A percentile compares a stretch with the other conserved stretches of the same genome.
Conservation (phyloP, 495 filamentous ascomycete genomes). For the Peziza echinospora region DNA sequence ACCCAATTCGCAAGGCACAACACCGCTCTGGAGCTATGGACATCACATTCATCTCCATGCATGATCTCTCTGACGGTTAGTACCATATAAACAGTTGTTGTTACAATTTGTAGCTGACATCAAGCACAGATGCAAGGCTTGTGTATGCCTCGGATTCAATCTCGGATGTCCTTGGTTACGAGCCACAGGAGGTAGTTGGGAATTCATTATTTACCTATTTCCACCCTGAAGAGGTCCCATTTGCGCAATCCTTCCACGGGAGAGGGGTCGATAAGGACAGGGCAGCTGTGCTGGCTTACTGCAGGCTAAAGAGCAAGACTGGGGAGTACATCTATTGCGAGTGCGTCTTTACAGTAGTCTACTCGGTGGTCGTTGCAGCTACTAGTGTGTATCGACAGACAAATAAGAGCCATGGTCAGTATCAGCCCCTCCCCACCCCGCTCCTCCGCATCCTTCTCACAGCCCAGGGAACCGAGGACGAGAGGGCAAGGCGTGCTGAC, state of each 20-base stretch:
- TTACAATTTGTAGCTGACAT: conserved; percentile 10
- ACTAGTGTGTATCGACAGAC: conserved; percentile 58
- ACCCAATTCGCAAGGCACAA: not conserved
- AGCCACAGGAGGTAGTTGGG: conserved; percentile 50
- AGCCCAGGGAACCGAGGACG: too few relatives aligned
- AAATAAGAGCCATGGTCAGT: conserved; percentile 52
- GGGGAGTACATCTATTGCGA: conserved; percentile 66
- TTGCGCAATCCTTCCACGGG: conserved; percentile 50
- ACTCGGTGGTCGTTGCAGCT: conserved; percentile 68
- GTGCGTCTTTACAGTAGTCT: conserved; percentile 74
- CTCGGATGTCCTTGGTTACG: conserved; percentile 59
- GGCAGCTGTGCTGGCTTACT: conserved; percentile 66
- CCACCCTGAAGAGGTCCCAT: conserved; percentile 57
- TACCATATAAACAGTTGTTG: conserved; percentile 4
- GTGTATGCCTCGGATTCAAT: conserved; percentile 71
- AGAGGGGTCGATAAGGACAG: conserved; percentile 61
- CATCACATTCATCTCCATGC: conserved; percentile 72
- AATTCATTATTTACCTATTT: conserved; percentile 74
- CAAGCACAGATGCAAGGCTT: conserved; percentile 47
- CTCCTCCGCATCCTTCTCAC: too few relatives aligned
- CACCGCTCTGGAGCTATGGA: not conserved
- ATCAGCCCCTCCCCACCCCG: not conserved
- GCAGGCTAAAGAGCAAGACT: conserved; percentile 41
- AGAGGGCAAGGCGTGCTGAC: conserved; percentile 4
- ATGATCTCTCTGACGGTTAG: conserved; percentile 37